These are phyloP conservation scores for Thermomucor indicae-seudaticae DNA, from an alignment of 371 early-diverging fungal species.

Conservation along the genomic window DNA sequence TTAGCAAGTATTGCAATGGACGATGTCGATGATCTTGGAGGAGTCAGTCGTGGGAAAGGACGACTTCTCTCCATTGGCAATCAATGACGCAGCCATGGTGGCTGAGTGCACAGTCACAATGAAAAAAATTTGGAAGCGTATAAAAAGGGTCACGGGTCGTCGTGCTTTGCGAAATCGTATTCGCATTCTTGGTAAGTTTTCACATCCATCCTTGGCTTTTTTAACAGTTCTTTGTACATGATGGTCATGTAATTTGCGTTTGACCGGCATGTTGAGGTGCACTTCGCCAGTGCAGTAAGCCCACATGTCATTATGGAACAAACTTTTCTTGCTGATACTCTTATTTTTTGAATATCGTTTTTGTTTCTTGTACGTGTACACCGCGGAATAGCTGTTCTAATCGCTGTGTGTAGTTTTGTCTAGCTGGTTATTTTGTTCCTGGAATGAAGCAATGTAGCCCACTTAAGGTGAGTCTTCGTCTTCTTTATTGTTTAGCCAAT, in stretches of 20 bases:
- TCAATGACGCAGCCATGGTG: too few relatives aligned
- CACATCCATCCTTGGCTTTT: not conserved
- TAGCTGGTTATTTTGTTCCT: not conserved
- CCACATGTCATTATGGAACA: slow-evolving; percentile 21
- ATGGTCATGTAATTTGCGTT: slow-evolving; percentile 43
- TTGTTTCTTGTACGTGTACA: not conserved
- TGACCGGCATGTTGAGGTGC: slow-evolving; percentile 24
- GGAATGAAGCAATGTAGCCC: not conserved
- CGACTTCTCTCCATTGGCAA: too few relatives aligned
- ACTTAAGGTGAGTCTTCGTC: not conserved
- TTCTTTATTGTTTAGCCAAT: not conserved
- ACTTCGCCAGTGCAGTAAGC: slow-evolving; percentile 36
- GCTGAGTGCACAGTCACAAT: too few relatives aligned
- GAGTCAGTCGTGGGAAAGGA: too few relatives aligned
- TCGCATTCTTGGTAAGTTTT: not conserved
- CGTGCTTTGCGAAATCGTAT: too few relatives aligned
- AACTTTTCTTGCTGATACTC: slow-evolving; percentile 14
- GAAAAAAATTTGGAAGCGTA: too few relatives aligned
- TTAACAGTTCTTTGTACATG: not conserved
- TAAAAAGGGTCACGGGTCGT: too few relatives aligned
- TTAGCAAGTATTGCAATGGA: too few relatives aligned
- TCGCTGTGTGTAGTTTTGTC: not conserved
- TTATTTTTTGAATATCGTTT: not conserved
- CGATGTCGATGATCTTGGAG: too few relatives aligned
- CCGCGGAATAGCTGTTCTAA: not conserved